These are phyloP conservation scores for Beauveria bassiana DNA, from an alignment of 2,329 filamentous ascomycete species.

Conservation along the genomic window DNA sequence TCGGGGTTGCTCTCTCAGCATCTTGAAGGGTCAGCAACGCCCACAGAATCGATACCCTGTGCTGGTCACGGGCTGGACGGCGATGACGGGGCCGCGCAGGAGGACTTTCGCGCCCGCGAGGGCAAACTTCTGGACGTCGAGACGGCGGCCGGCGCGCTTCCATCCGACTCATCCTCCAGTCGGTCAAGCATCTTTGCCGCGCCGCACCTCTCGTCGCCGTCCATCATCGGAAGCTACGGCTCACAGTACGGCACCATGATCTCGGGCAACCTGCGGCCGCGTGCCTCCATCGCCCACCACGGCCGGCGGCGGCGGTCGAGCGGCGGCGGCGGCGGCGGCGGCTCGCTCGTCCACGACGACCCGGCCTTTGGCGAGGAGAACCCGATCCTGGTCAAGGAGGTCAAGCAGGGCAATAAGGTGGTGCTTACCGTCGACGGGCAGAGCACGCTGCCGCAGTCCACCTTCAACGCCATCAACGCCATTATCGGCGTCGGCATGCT, in stretches of 20 bases:
- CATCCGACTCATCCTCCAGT: constrained; percentile 16
- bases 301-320: constrained; percentile 22
- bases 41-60: constrained; percentile 9
- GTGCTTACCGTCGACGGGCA: constrained; percentile 82
- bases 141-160: constrained; percentile 22
- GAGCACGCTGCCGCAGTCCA: constrained; percentile 89
- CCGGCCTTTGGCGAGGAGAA: constrained; percentile 52
- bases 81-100: constrained; percentile 7
- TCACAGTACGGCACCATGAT: constrained; percentile 49
- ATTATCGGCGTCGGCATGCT: constrained; percentile 85
- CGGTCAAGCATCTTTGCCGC: constrained; percentile 45
- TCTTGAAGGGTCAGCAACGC: constrained; percentile 31
- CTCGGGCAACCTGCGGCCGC: constrained; percentile 23
- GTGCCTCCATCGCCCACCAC: constrained; percentile 39
- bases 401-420: constrained; percentile 80
- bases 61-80: constrained; percentile 16
- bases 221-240: constrained; percentile 65
- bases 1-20: constrained; percentile 45
- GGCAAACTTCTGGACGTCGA: constrained; percentile 40
- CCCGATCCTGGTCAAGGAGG: constrained; percentile 78
- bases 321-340: constrained; percentile 23
- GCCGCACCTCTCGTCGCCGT: constrained; percentile 57
- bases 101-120: constrained; percentile 38
- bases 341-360: constrained; percentile 23
- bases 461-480: constrained; percentile 95